These are phyloP conservation scores for Trichoderma afroharzianum DNA, from an alignment of 2,329 filamentous ascomycete genomes.

Conservation along the genomic window DNA sequence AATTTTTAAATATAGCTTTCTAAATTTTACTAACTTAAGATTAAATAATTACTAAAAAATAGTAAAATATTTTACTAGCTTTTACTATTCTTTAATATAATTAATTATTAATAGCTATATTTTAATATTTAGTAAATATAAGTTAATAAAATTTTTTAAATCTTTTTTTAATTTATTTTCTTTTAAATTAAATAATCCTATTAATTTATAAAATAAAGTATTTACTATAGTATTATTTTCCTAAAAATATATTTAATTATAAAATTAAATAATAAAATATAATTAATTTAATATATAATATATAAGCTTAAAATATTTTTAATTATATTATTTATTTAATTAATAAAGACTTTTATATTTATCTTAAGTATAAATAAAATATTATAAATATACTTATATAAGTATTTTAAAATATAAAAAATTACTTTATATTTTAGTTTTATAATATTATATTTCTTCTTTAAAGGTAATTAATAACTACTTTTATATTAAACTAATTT, in stretches of 20 bases:
- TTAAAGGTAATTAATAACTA: not conserved
- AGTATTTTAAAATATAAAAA: no score
- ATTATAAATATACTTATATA: no score
- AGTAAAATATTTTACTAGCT: not conserved
- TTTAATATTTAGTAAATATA: not conserved
- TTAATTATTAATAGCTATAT: not conserved
- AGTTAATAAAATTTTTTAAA: no score
- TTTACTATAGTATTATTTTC: not conserved
- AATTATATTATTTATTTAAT: not conserved
- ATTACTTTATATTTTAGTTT: no score
- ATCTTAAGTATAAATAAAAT: no score
- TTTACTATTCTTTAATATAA: not conserved
- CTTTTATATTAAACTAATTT: no score
- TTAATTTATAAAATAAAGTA: not conserved
- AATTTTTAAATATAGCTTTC: not conserved
- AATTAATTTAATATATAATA: not conserved
- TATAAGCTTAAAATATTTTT: not conserved
- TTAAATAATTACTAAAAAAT: not conserved
- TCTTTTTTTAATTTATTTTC: not conserved
- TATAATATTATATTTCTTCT: not conserved
- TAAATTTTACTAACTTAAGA: not conserved
- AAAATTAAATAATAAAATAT: not conserved
- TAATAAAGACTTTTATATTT: no score
- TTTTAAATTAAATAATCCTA: not conserved
- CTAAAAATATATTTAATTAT: not conserved